Conservation (phyloP, 225 moss, liverwort and hornwort species). For the Asterella californica region DNA sequence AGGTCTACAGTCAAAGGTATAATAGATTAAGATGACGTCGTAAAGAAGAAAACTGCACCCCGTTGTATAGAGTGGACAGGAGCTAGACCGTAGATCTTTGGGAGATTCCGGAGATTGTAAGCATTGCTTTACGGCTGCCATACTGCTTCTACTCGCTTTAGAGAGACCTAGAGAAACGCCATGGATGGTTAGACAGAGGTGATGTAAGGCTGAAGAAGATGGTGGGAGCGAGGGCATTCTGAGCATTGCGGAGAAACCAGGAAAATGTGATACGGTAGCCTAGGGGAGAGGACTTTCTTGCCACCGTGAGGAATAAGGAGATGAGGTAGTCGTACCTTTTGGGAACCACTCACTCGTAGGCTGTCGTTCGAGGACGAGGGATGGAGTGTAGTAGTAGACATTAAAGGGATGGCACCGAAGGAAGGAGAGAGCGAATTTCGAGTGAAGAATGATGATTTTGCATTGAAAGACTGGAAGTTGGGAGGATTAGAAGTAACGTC, state of each 20-base stretch:
- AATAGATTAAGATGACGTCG: not conserved
- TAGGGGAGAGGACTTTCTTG: not conserved
- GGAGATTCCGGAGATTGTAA: not conserved
- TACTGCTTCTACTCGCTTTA: not conserved
- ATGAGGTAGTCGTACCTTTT: not conserved
- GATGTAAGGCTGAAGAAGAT: not conserved
- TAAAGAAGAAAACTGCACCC: not conserved
- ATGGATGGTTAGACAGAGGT: not conserved
- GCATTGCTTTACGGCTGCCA: not conserved
- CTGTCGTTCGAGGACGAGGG: not conserved
- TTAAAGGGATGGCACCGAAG: not conserved
- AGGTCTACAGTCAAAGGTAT: not conserved
- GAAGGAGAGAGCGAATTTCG: not conserved
- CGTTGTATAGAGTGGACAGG: not conserved
- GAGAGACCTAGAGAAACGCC: not conserved
- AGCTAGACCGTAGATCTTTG: not conserved
- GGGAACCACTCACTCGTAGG: too few relatives aligned
- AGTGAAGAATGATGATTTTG: constrained; percentile 6
- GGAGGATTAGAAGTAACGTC: not conserved
- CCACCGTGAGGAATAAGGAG: not conserved
- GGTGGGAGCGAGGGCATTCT: not conserved
- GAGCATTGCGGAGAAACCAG: not conserved
- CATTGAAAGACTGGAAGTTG: not conserved
- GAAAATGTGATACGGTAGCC: not conserved
- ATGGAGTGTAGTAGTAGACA: not conserved